These are phyloP conservation scores for Xylaria sp. DNA, from an alignment of 495 filamentous ascomycete genomes.

Conservation along the genomic window DNA sequence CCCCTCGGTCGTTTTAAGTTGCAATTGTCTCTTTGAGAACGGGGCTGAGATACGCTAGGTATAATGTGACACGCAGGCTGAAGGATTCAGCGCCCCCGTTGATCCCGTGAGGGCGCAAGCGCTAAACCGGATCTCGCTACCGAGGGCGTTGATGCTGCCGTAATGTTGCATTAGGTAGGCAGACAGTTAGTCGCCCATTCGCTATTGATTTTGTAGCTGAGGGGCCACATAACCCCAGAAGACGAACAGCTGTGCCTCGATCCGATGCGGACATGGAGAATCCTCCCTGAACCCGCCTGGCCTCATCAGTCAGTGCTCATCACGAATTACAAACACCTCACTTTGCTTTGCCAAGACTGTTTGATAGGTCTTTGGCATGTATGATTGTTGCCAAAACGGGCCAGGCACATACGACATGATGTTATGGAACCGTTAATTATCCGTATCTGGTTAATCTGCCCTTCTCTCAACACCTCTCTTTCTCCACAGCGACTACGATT, in stretches of 20 bases:
- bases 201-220: constrained; percentile 11
- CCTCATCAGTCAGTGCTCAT: background rate
- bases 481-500: constrained; percentile 6
- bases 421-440: background rate
- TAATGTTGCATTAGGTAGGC: constrained; percentile 28
- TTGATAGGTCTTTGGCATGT: background rate
- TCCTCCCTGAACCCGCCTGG: background rate
- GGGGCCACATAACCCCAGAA: background rate
- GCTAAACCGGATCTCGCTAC: constrained; percentile 40
- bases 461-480: background rate
- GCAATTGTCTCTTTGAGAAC: background rate
- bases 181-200: constrained; percentile 6
- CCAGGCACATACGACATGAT: constrained; percentile 15
- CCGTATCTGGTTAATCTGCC: constrained; percentile 24
- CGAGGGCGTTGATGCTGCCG: constrained; percentile 36
- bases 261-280: background rate
- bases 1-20: background rate
- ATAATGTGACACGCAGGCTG: background rate
- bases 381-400: constrained; percentile 6
- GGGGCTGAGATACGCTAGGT: background rate
- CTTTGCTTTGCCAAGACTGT: constrained; percentile 12
- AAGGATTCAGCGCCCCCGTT: constrained; percentile 18
- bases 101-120: constrained; percentile 26
- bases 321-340: constrained; percentile 2
- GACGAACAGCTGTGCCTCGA: background rate